Conservation (phyloP, 1,284 basidiomycete species). For the Pseudozyma hubeiensis region DNA sequence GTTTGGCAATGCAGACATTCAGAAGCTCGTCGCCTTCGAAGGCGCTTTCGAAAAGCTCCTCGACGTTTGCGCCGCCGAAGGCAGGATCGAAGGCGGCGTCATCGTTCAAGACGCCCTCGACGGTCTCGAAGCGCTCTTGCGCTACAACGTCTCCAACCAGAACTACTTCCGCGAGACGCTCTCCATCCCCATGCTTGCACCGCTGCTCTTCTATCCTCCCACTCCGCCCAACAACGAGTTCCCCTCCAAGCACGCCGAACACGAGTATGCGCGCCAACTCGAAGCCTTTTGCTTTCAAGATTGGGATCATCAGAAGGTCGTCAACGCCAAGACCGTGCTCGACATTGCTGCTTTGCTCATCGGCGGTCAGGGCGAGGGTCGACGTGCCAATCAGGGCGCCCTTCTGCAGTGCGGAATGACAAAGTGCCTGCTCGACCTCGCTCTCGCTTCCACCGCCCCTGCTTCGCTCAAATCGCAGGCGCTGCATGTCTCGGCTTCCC, state of each 20-base stretch:
- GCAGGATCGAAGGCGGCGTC: constrained; percentile 86
- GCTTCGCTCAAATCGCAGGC: constrained; percentile 78
- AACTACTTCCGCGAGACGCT: constrained; percentile 96
- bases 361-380: constrained; percentile 69
- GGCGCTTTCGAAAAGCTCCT: constrained; percentile 96
- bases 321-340: constrained; percentile 81
- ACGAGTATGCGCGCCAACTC: constrained; percentile 71
- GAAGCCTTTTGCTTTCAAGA: constrained; percentile 95
- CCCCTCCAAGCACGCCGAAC: constrained; percentile 73
- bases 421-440: constrained; percentile 86
- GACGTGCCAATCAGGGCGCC: constrained; percentile 73
- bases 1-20: constrained; percentile 89
- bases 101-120: constrained; percentile 87
- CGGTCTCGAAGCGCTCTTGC: constrained; percentile 84
- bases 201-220: constrained; percentile 87
- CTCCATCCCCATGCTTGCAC: constrained; percentile 82
- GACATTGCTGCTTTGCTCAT: constrained; percentile 79
- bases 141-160: constrained; percentile 95
- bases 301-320: constrained; percentile 90
- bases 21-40: constrained; percentile 96
- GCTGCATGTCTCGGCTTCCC: constrained; percentile 76
- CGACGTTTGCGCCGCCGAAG: constrained; percentile 85
- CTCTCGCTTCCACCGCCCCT: constrained; percentile 91
- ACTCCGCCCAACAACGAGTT: constrained; percentile 42
- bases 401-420: constrained; percentile 76